These are phyloP conservation scores for Hexamita inflata DNA, from an alignment of 208 protist species.

Conservation along the genomic window DNA sequence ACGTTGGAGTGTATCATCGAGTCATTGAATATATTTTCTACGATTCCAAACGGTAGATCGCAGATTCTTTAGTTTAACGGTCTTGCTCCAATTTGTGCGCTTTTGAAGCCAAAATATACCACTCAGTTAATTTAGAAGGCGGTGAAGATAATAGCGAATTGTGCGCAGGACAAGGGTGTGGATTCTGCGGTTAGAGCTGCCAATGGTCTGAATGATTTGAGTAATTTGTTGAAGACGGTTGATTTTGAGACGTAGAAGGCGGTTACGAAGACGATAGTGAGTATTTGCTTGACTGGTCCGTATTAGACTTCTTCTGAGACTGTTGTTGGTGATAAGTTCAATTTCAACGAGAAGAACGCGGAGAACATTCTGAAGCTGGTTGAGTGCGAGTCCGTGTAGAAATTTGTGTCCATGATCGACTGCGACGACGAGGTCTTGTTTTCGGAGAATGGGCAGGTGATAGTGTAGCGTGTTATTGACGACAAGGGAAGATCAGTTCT, in stretches of 20 bases:
- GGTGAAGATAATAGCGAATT: conserved; percentile 20
- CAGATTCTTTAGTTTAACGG: not conserved
- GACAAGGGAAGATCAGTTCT: no score
- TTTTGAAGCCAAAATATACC: not conserved
- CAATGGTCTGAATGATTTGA: not conserved
- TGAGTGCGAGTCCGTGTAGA: not conserved
- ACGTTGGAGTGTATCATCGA: not conserved
- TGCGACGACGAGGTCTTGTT: no score
- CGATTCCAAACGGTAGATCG: not conserved
- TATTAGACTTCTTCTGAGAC: not conserved
- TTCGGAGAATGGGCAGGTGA: no score
- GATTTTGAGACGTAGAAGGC: not conserved
- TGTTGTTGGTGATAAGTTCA: not conserved
- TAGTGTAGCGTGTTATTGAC: no score
- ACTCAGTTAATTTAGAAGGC: not conserved
- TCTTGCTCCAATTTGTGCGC: not conserved
- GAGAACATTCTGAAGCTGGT: conserved; percentile 6
- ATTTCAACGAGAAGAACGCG: conserved; percentile 9
- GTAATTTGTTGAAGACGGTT: not conserved
- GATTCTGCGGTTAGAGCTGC: conserved; percentile 9
- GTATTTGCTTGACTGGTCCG: not conserved
- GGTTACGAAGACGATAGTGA: conserved; percentile 8
- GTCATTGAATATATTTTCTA: not conserved
- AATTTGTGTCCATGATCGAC: not conserved
- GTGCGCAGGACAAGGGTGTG: conserved; percentile 9